Conservation (phyloP, 2,329 filamentous ascomycete genomes). For the Trichothecium roseum region DNA sequence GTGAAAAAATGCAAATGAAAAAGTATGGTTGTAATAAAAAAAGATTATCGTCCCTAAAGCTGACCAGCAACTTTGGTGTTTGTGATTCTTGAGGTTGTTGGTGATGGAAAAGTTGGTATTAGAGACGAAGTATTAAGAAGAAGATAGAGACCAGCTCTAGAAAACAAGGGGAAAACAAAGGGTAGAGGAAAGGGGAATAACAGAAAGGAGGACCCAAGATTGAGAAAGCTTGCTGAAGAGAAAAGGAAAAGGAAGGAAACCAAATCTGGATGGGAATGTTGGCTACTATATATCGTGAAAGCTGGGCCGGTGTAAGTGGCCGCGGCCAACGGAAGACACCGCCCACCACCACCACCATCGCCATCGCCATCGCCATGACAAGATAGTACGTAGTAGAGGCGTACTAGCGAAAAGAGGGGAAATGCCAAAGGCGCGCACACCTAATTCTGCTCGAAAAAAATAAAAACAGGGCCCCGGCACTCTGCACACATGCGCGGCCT, state of each 20-base stretch:
- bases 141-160: conserved; percentile 46
- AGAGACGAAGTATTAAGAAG: conserved; percentile 21
- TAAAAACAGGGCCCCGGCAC: too few relatives aligned
- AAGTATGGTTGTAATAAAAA: conserved; percentile 9
- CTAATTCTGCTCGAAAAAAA: too few relatives aligned
- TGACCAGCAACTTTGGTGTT: conserved; percentile 28
- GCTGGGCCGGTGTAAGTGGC: background rate
- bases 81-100: conserved; percentile 9
- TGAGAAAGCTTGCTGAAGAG: conserved; percentile 58
- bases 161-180: conserved; percentile 24
- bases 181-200: conserved; percentile 23
- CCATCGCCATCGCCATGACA: too few relatives aligned
- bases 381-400: too few relatives aligned
- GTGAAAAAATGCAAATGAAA: conserved; percentile 14
- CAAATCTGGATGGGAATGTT: conserved; percentile 23
- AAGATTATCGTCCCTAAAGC: conserved; percentile 21
- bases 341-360: too few relatives aligned
- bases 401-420: too few relatives aligned
- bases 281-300: conserved; percentile 9
- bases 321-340: too few relatives aligned
- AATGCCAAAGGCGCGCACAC: too few relatives aligned
- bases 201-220: conserved; percentile 42
- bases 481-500: too few relatives aligned
- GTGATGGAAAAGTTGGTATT: conserved; percentile 9
- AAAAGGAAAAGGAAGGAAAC: conserved; percentile 31